phyloP scores from a whole-genome alignment of 768 basidiomycete species.

The Lentinula guzmanii region DNA sequence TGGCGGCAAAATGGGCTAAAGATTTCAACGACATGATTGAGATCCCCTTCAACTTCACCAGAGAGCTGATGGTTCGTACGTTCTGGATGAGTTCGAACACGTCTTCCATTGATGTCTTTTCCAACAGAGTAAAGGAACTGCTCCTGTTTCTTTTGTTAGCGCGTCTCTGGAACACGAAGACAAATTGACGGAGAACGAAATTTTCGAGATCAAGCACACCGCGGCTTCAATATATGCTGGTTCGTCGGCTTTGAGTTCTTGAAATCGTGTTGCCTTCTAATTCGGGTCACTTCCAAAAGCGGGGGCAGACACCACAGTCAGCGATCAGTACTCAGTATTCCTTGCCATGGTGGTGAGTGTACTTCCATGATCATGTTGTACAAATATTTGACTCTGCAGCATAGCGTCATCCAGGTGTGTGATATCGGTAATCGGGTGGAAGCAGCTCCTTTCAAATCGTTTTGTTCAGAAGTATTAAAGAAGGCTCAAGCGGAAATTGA shows the following conservation, averaged over 20 bases:
- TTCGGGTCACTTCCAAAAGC: constrained; percentile 18
- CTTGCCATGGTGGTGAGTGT: constrained; percentile 33
- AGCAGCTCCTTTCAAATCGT: background rate
- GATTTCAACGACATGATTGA: constrained; percentile 33
- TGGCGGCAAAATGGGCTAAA: constrained; percentile 34
- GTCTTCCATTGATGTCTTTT: background rate
- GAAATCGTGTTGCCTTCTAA: constrained; percentile 34
- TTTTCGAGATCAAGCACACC: constrained; percentile 33
- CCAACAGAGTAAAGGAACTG: constrained; percentile 32
- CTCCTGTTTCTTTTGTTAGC: constrained; percentile 38
- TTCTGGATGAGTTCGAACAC: background rate
- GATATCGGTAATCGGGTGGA: background rate
- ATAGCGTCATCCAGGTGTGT: constrained; percentile 13
- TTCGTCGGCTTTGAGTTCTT: constrained; percentile 21
- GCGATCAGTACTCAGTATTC: constrained; percentile 39
- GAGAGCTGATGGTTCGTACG: constrained; percentile 38
- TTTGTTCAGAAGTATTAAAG: constrained; percentile 35
- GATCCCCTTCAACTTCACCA: constrained; percentile 37
- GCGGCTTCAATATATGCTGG: constrained; percentile 43
- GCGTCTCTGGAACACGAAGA: constrained; percentile 31
- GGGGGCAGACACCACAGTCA: constrained; percentile 46
- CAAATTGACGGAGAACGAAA: constrained; percentile 22
- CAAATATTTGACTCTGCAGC: constrained; percentile 10
- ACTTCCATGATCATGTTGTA: background rate
- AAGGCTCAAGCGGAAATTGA: constrained; percentile 51